Conservation (phyloP, 352 stramenopile species). For the Globisporangium irregulare region DNA sequence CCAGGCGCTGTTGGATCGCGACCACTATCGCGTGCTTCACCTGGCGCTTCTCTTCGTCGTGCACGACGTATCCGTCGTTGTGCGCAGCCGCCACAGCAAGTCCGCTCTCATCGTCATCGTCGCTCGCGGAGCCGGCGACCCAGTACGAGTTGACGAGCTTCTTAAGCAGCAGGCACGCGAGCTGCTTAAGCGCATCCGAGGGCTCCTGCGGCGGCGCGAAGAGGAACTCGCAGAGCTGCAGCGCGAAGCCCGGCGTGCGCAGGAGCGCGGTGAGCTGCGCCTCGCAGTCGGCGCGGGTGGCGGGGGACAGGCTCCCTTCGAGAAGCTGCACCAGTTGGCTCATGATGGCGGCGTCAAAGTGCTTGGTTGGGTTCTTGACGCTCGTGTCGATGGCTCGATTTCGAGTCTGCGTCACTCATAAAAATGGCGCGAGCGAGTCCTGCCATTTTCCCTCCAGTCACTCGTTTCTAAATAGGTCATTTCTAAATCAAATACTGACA, state of each 20-base stretch:
- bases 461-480: neutral
- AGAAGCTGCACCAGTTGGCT: conserved; percentile 32
- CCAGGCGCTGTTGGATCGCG: conserved; percentile 53
- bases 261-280: conserved; percentile 63
- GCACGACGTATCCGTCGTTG: conserved; percentile 38
- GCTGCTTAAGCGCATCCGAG: conserved; percentile 46
- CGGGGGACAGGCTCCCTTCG: conserved; percentile 47
- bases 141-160: conserved; percentile 69
- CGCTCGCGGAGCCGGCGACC: conserved; percentile 24
- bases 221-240: conserved; percentile 70
- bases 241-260: conserved; percentile 56
- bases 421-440: neutral
- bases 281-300: conserved; percentile 55
- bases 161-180: conserved; percentile 76
- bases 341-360: conserved; percentile 1
- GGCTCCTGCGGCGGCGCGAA: conserved; percentile 33
- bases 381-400: neutral
- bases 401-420: neutral
- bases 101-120: conserved; percentile 20
- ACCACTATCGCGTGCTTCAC: conserved; percentile 57
- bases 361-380: neutral
- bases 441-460: neutral
- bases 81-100: neutral
- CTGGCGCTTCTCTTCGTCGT: conserved; percentile 65
- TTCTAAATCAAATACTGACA: too few relatives aligned